Percentiles rank a stretch among this genome's conserved stretches.
Evolutionary conservation across 1,284 basidiomycete genomes (phyloP).

Genomic region (Ustilago sp.): DNA sequence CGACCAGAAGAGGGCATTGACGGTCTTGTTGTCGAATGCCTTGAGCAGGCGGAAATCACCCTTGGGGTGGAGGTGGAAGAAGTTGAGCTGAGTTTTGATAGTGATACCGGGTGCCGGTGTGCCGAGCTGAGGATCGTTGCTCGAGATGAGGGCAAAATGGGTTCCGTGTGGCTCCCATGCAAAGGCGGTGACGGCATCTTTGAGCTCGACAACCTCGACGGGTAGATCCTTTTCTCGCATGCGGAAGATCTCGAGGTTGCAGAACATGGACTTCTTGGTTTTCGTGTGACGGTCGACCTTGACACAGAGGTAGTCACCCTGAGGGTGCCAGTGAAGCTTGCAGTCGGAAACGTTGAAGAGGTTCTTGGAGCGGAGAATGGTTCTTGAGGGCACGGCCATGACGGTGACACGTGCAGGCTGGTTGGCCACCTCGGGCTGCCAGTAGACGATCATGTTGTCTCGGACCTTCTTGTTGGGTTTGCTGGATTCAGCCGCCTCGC

Average conservation of each 20-base stretch:
- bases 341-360: constrained; percentile 98
- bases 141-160: constrained; percentile 95
- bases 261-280: constrained; percentile 98
- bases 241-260: constrained; percentile 98
- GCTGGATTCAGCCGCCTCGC: constrained; percentile 73
- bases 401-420: constrained; percentile 97
- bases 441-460: constrained; percentile 96
- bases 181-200: constrained; percentile 96
- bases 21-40: constrained; percentile 84
- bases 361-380: constrained; percentile 92
- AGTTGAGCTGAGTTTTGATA: constrained; percentile 95
- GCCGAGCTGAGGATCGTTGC: constrained; percentile 91
- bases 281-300: constrained; percentile 99
- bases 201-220: constrained; percentile 96
- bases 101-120: constrained; percentile 87
- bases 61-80: constrained; percentile 96
- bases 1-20: constrained; percentile 97
- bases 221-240: constrained; percentile 98
- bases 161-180: constrained; percentile 98
- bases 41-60: constrained; percentile 93
- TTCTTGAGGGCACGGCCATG: constrained; percentile 86
- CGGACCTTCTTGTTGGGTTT: constrained; percentile 72
- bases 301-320: constrained; percentile 98
- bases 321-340: constrained; percentile 98
- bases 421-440: constrained; percentile 95